These are phyloP conservation scores for Pyrenophora tritici-repentis DNA, from an alignment of 2,329 filamentous ascomycete genomes.

Conservation along the genomic window DNA sequence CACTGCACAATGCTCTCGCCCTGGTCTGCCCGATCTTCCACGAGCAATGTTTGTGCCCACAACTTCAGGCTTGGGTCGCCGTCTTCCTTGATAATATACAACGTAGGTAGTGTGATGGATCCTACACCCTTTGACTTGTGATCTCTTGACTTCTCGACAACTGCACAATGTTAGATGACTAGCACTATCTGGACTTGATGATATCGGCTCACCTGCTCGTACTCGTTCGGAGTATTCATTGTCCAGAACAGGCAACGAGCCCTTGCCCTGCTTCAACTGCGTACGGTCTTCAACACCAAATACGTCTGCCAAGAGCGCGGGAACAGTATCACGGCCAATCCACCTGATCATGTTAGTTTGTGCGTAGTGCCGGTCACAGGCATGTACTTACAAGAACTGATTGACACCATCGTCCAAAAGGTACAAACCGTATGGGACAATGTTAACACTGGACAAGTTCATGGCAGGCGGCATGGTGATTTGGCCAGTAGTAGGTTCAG, in stretches of 20 bases:
- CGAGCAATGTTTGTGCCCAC: constrained; percentile 94
- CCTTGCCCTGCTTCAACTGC: constrained; percentile 89
- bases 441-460: constrained; percentile 85
- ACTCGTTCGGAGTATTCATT: constrained; percentile 97
- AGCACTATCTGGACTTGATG: not conserved
- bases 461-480: constrained; percentile 83
- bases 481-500: constrained; percentile 83
- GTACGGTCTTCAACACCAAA: constrained; percentile 85
- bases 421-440: constrained; percentile 90
- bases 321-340: constrained; percentile 91
- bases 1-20: constrained; percentile 91
- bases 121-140: constrained; percentile 85
- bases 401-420: constrained; percentile 97
- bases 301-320: constrained; percentile 84
- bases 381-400: constrained; percentile 70
- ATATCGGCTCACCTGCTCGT: constrained; percentile 50
- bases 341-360: constrained; percentile 55
- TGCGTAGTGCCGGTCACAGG: not conserved
- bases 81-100: constrained; percentile 93
- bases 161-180: constrained; percentile 54
- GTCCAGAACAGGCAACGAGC: constrained; percentile 81
- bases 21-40: constrained; percentile 94
- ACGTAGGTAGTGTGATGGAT: constrained; percentile 87
- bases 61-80: constrained; percentile 93
- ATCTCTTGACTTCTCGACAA: constrained; percentile 90